Conservation (phyloP, 1,139 yeast genomes). For the Protomyces arabidopsidicola region DNA sequence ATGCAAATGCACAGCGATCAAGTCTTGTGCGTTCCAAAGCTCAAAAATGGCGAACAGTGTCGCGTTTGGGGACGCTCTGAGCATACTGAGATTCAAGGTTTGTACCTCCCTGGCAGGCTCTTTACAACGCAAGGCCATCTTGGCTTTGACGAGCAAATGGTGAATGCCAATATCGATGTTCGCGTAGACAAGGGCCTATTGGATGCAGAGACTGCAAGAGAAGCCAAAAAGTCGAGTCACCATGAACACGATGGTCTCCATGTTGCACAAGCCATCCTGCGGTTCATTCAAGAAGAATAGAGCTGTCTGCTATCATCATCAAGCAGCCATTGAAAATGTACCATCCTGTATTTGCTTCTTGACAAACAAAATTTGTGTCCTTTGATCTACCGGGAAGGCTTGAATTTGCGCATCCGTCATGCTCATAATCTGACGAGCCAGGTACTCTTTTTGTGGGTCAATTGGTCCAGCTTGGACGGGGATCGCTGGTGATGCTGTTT, state of each 20-base stretch:
- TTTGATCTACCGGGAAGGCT: slow-evolving; percentile 57
- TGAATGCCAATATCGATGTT: slow-evolving; percentile 36
- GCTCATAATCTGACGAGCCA: slow-evolving; percentile 50
- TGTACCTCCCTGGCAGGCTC: slow-evolving; percentile 47
- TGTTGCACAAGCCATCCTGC: slow-evolving; percentile 17
- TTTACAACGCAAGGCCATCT: slow-evolving; percentile 88
- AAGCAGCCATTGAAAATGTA: background rate
- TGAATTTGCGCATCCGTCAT: slow-evolving; percentile 62
- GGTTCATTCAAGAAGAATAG: slow-evolving; percentile 17
- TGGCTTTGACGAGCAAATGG: slow-evolving; percentile 54
- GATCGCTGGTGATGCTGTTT: background rate
- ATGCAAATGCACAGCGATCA: slow-evolving; percentile 70
- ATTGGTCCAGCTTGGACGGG: slow-evolving; percentile 30
- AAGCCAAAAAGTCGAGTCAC: slow-evolving; percentile 21
- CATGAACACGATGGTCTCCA: slow-evolving; percentile 19
- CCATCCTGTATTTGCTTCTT: slow-evolving; percentile 14
- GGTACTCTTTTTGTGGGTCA: slow-evolving; percentile 41
- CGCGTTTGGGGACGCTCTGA: slow-evolving; percentile 50
- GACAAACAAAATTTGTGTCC: slow-evolving; percentile 34
- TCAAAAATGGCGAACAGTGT: slow-evolving; percentile 34
- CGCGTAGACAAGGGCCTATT: slow-evolving; percentile 18
- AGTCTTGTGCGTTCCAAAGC: slow-evolving; percentile 50
- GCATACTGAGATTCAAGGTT: slow-evolving; percentile 61
- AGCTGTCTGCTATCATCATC: background rate
- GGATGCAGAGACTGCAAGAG: slow-evolving; percentile 8